Conservation (phyloP, 345 rosid genomes). For the Orychophragmus violaceus region DNA sequence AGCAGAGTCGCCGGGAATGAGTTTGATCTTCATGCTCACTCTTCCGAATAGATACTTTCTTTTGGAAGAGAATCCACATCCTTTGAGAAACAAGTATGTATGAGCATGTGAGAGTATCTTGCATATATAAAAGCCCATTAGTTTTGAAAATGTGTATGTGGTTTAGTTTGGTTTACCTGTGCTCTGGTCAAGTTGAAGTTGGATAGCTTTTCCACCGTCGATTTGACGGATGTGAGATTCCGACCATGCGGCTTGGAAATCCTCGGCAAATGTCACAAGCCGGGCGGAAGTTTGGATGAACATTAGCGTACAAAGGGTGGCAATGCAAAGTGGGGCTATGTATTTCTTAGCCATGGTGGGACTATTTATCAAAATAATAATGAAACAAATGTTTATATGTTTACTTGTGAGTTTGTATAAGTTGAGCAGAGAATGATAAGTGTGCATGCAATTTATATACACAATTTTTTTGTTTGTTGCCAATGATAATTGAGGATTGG, state of each 20-base stretch:
- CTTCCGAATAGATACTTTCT: slow-evolving; percentile 65
- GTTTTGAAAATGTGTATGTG: background rate
- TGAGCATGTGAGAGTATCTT: background rate
- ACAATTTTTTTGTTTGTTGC: slow-evolving; percentile 10
- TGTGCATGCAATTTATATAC: slow-evolving; percentile 20
- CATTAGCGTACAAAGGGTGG: slow-evolving; percentile 23
- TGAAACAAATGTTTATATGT: background rate
- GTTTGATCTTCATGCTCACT: slow-evolving; percentile 93
- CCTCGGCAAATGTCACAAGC: slow-evolving; percentile 56
- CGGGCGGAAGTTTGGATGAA: slow-evolving; percentile 37
- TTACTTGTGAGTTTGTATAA: slow-evolving; percentile 14
- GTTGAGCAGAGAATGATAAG: slow-evolving; percentile 1
- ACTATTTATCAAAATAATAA: background rate
- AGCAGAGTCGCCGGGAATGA: slow-evolving; percentile 92
- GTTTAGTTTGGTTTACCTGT: slow-evolving; percentile 43
- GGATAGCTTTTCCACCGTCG: slow-evolving; percentile 69
- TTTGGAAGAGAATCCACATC: slow-evolving; percentile 92
- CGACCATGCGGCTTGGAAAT: slow-evolving; percentile 66
- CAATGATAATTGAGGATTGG: slow-evolving; percentile 13
- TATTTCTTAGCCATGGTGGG: slow-evolving; percentile 15
- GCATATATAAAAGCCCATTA: background rate
- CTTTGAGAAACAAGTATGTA: slow-evolving; percentile 27
- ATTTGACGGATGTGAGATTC: slow-evolving; percentile 66
- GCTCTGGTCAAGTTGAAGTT: slow-evolving; percentile 68
- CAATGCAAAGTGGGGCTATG: slow-evolving; percentile 12